A percentile compares a stretch with the other conserved stretches of the same genome.
Conservation (phyloP, 805 yeast genomes). For the Yamadazyma laniorum region DNA sequence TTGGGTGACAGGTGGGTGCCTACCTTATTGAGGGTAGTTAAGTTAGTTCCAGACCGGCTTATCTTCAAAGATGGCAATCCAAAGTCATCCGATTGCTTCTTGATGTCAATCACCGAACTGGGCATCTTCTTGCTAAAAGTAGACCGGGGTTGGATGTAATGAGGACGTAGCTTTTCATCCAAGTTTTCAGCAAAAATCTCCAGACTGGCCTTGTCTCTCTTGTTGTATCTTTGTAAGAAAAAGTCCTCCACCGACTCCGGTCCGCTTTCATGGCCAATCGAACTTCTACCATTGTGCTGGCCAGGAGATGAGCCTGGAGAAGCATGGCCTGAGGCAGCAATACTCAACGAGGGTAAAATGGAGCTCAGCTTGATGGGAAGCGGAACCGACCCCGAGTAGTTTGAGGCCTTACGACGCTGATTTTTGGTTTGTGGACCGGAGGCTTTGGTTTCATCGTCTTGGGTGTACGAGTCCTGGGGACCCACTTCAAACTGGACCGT, state of each 20-base stretch:
- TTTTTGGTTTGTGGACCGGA: no score
- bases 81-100: slow-evolving; percentile 25
- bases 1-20: slow-evolving; percentile 4
- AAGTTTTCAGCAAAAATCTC: slow-evolving; percentile 21
- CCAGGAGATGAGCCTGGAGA: slow-evolving; percentile 12
- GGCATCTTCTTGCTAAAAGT: slow-evolving; percentile 29
- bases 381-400: slow-evolving; percentile 11
- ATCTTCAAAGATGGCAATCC: slow-evolving; percentile 38
- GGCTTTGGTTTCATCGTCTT: slow-evolving; percentile 6
- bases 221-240: slow-evolving; percentile 9
- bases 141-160: slow-evolving; percentile 46
- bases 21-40: slow-evolving; percentile 13
- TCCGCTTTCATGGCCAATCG: slow-evolving; percentile 12
- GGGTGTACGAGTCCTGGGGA: slow-evolving; percentile 12
- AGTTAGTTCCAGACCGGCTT: slow-evolving; percentile 29
- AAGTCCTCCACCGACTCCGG: slow-evolving; percentile 16
- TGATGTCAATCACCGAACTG: slow-evolving; percentile 37
- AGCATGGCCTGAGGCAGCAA: slow-evolving; percentile 25
- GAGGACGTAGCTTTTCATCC: slow-evolving; percentile 27
- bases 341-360: slow-evolving; percentile 37
- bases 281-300: slow-evolving; percentile 7
- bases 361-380: slow-evolving; percentile 19
- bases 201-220: not conserved
- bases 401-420: no score
- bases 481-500: slow-evolving; percentile 65